phyloP scores from a whole-genome alignment of 2,329 filamentous ascomycete species.

The Diaporthe vexans region DNA sequence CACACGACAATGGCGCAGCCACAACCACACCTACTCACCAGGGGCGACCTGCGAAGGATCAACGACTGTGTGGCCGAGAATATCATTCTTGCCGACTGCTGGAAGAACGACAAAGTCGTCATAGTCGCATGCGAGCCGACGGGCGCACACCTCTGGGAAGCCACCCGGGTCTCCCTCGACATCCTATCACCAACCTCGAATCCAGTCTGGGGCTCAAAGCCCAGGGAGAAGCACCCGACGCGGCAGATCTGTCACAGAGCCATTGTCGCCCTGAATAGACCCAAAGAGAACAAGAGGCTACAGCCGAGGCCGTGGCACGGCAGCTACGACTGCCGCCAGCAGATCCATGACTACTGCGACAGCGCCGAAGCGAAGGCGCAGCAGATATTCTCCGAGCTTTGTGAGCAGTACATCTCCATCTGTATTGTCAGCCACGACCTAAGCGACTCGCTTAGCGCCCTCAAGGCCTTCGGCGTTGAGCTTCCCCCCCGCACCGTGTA shows the following conservation, averaged over 20 bases:
- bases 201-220: background rate
- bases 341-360: background rate
- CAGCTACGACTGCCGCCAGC: background rate
- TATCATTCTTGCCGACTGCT: background rate
- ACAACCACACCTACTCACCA: background rate
- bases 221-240: background rate
- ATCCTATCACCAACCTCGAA: background rate
- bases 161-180: background rate
- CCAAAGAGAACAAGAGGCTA: background rate
- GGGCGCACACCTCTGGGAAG: background rate
- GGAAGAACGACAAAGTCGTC: slow-evolving; percentile 9
- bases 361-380: background rate
- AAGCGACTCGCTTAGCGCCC: background rate
- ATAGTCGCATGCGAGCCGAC: slow-evolving; percentile 13
- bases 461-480: background rate
- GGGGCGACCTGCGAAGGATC: background rate
- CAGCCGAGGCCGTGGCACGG: background rate
- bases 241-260: background rate
- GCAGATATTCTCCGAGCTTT: background rate
- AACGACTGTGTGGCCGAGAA: background rate
- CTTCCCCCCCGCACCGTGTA: background rate
- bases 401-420: background rate
- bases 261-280: background rate
- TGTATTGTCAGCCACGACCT: slow-evolving; percentile 2
- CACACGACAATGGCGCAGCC: background rate